These are phyloP conservation scores for Scutellaria barbata DNA, from an alignment of 257 asterid species.

Conservation along the genomic window DNA sequence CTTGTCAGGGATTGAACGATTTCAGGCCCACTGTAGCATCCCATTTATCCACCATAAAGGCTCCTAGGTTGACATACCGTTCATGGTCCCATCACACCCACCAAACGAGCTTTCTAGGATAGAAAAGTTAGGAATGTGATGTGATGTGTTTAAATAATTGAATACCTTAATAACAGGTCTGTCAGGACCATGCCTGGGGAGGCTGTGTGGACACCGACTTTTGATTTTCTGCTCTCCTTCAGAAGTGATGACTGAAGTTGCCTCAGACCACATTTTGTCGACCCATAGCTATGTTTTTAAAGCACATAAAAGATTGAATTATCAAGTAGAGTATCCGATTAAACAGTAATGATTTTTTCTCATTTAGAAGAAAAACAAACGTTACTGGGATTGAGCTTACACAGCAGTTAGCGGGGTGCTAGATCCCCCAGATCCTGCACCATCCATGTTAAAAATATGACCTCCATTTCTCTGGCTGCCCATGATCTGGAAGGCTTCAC, in stretches of 20 bases:
- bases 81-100: neutral
- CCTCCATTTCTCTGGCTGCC: constrained; percentile 73
- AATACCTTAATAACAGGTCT: constrained; percentile 85
- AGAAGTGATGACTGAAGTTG: constrained; percentile 95
- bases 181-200: constrained; percentile 99
- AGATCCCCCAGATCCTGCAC: constrained; percentile 98
- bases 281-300: constrained; percentile 68
- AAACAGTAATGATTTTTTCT: constrained; percentile 27
- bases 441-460: constrained; percentile 97
- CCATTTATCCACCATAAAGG: neutral
- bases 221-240: constrained; percentile 74
- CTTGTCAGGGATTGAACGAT: neutral
- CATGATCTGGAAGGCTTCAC: constrained; percentile 81
- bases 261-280: constrained; percentile 97
- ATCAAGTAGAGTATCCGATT: constrained; percentile 17
- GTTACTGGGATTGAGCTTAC: constrained; percentile 54
- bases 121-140: constrained; percentile 3
- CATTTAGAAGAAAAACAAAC: neutral
- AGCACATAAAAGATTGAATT: constrained; percentile 25
- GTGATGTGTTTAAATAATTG: neutral
- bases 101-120: neutral
- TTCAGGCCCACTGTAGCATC: neutral
- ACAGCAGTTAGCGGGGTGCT: constrained; percentile 98
- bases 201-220: constrained; percentile 97
- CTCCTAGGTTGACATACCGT: neutral